Evolutionary conservation across 129 eudicot species (phyloP).

Genomic region (Pittosporum tobira): DNA sequence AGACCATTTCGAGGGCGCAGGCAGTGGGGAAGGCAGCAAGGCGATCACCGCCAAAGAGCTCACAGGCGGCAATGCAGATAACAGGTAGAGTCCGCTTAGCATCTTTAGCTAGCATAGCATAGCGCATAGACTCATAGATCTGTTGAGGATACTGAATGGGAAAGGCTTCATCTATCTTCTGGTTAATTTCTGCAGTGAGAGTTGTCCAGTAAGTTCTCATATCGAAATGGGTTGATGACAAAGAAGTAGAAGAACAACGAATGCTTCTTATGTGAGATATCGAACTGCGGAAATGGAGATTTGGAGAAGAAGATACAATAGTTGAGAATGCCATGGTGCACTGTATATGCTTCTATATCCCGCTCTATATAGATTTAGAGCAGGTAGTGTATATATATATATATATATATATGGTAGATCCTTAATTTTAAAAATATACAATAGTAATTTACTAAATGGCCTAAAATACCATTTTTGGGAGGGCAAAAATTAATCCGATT

Average conservation of each 20-base stretch:
- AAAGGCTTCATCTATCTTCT: slow-evolving; percentile 76
- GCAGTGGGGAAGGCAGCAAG: slow-evolving; percentile 96
- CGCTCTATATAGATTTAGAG: too few relatives aligned
- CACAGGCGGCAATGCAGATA: slow-evolving; percentile 97
- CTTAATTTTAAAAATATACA: too few relatives aligned
- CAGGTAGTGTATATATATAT: too few relatives aligned
- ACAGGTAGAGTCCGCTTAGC: slow-evolving; percentile 92
- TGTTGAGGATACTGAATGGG: slow-evolving; percentile 68
- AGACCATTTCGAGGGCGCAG: slow-evolving; percentile 99
- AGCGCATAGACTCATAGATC: slow-evolving; percentile 94
- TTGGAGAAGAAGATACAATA: slow-evolving; percentile 28
- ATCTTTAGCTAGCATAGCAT: slow-evolving; percentile 80
- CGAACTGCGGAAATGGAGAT: slow-evolving; percentile 16
- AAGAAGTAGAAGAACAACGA: slow-evolving; percentile 34
- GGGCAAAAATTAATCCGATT: too few relatives aligned
- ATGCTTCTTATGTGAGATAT: slow-evolving; percentile 8
- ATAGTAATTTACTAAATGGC: too few relatives aligned
- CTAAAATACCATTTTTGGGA: too few relatives aligned
- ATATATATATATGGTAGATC: too few relatives aligned
- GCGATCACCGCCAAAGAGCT: slow-evolving; percentile 84
- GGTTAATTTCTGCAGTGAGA: slow-evolving; percentile 60
- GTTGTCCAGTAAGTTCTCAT: slow-evolving; percentile 80
- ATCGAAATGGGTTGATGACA: slow-evolving; percentile 48
- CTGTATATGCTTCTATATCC: too few relatives aligned
- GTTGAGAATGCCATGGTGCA: slow-evolving; percentile 41